Percentiles rank a stretch among this genome's conserved stretches.
Conservation (phyloP, 805 yeast genomes). For the Ogataea methylovora region DNA sequence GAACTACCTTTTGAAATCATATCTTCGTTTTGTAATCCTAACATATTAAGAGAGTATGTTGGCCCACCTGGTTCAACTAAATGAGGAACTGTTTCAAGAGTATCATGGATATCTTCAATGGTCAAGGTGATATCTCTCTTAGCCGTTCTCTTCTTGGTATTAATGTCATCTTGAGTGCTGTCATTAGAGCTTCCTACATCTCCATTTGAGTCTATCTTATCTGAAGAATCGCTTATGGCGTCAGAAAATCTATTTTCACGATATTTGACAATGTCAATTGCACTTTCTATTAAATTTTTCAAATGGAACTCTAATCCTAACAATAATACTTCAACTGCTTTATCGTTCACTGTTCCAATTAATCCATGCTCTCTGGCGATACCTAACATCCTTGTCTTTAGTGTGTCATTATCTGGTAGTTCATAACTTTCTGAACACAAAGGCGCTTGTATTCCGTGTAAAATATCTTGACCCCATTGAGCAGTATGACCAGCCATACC, state of each 20-base stretch:
- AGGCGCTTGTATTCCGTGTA: constrained; percentile 78
- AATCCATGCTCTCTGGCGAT: constrained; percentile 87
- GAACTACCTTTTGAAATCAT: constrained; percentile 11
- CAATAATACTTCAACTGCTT: constrained; percentile 66
- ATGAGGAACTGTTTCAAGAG: constrained; percentile 59
- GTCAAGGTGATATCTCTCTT: constrained; percentile 36
- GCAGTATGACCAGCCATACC: constrained; percentile 33
- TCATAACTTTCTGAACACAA: constrained; percentile 71
- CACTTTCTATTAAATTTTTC: constrained; percentile 63
- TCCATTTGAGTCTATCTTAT: constrained; percentile 4
- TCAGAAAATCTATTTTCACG: constrained; percentile 40
- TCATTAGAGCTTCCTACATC: background rate
- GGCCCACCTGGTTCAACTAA: constrained; percentile 65
- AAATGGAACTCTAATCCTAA: constrained; percentile 81
- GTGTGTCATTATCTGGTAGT: constrained; percentile 68
- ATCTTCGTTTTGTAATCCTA: constrained; percentile 53
- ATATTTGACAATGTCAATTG: constrained; percentile 64
- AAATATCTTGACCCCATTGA: constrained; percentile 89
- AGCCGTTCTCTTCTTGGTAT: constrained; percentile 9
- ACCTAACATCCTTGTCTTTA: constrained; percentile 67
- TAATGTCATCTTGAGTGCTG: background rate
- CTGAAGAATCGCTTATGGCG: constrained; percentile 21
- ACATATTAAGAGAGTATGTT: constrained; percentile 38
- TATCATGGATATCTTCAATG: constrained; percentile 59
- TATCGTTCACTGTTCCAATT: constrained; percentile 70